Conservation (phyloP, 2,329 filamentous ascomycete species). For the Aureobasidium sp. region DNA sequence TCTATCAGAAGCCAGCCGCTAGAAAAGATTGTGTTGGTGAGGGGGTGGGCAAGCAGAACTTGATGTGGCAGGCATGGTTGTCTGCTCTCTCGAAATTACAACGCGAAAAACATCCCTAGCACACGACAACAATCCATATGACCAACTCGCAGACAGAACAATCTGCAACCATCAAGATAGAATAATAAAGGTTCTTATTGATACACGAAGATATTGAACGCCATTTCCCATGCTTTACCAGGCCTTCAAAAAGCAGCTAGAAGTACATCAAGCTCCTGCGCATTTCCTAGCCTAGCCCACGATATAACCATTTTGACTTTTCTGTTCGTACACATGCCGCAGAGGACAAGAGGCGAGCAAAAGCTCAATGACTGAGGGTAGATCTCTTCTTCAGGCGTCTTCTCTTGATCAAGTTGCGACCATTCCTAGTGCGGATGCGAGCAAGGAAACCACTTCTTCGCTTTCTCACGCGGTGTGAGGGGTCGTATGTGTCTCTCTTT, state of each 20-base stretch:
- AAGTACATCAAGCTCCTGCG: neutral
- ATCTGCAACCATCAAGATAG: too few relatives aligned
- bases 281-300: neutral
- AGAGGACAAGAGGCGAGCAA: neutral
- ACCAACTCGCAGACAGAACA: too few relatives aligned
- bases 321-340: neutral
- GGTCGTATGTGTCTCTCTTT: slow-evolving; percentile 51
- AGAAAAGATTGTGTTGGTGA: too few relatives aligned
- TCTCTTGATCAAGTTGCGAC: slow-evolving; percentile 48
- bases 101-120: too few relatives aligned
- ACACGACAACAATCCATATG: too few relatives aligned
- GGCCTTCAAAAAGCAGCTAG: neutral
- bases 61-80: too few relatives aligned
- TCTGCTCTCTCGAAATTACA: too few relatives aligned
- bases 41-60: too few relatives aligned
- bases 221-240: slow-evolving; percentile 8
- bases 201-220: slow-evolving; percentile 15
- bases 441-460: slow-evolving; percentile 54
- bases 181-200: too few relatives aligned
- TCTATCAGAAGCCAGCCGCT: too few relatives aligned
- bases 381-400: slow-evolving; percentile 48
- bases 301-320: neutral
- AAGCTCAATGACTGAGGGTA: slow-evolving; percentile 44
- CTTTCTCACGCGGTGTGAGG: slow-evolving; percentile 54
- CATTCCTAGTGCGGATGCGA: slow-evolving; percentile 46